Evolutionary conservation across 352 stramenopile species (phyloP), one percentile per base, ranked within the genome.

Genomic region (Thalassiosira mediterranea): DNA sequence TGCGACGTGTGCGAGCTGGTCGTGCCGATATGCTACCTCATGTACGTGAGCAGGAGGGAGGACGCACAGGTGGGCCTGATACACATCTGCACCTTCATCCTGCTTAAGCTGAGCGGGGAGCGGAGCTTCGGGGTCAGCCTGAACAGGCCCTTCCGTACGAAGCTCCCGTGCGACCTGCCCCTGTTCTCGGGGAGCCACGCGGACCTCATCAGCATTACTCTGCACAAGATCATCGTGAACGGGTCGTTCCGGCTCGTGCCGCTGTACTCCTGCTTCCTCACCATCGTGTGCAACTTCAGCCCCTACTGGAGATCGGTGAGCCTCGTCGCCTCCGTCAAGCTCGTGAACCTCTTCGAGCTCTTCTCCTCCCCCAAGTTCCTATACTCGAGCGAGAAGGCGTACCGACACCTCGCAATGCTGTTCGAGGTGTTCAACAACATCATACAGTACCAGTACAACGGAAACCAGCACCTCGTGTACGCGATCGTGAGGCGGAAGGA

Each of bases 381-480:
- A 7, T 98, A 98, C 67, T 93, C 96, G 66, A 95, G 96, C 53
- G 96, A 98, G 64, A 95, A 95, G 15, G 98, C 98, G 63, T 94
- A 98, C 77, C 75, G 78, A 38, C 93, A 98, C 59, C 90, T 99
- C 23, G 97, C 96, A 25, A 95, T 98, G 40, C 72, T 99, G 44
- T 88, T 99, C 29, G 96, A 99, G 84, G 95, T 97, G 3, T 99
- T 99, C 78, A 98, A 98, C 87, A 99, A 99, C 85, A 97, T 99
- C 53, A 97, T 99, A 73, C 97, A 99, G 90, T 99, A 99, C 72
- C 97, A 99, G 83, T 97, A 96, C 68, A 88, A 90, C 51, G 96
- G 96, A 54, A 99, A 99, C 84, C 71, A 97, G 49, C 96, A 99
- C 77, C 88, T 99, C 26, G 90, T 99, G 8, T 99, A 99, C 83